Conservation (phyloP, 2,329 filamentous ascomycete genomes). For the Colletotrichum melonis region DNA sequence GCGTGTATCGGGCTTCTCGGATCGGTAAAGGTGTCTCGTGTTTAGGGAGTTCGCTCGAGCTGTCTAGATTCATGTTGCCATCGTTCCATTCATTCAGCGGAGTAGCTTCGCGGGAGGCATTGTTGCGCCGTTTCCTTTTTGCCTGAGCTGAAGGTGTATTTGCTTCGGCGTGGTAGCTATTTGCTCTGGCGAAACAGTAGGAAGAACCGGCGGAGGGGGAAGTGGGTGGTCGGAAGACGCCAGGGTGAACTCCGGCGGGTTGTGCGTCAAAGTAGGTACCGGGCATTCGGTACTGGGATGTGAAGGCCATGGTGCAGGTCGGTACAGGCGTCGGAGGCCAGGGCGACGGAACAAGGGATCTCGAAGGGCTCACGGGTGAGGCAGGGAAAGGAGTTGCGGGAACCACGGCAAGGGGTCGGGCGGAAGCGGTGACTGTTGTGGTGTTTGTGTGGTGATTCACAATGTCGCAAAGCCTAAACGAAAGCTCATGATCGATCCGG, state of each 20-base stretch:
- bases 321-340: not conserved
- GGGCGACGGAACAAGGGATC: not conserved
- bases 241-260: slow-evolving; percentile 52
- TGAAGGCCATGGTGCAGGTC: slow-evolving; percentile 43
- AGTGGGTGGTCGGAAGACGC: slow-evolving; percentile 59
- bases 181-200: slow-evolving; percentile 50
- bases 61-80: slow-evolving; percentile 43
- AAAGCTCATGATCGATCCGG: slow-evolving; percentile 22
- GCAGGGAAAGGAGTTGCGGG: not conserved
- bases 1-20: slow-evolving; percentile 53
- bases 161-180: slow-evolving; percentile 50
- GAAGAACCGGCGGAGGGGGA: slow-evolving; percentile 43
- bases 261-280: slow-evolving; percentile 48
- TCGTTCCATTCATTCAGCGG: slow-evolving; percentile 47
- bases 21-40: slow-evolving; percentile 16
- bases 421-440: not conserved
- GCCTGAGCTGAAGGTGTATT: slow-evolving; percentile 45
- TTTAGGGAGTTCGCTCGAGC: slow-evolving; percentile 38
- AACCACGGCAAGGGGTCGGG: not conserved
- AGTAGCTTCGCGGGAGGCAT: slow-evolving; percentile 44
- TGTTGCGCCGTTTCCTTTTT: slow-evolving; percentile 59
- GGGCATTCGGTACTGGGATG: slow-evolving; percentile 47
- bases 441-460: slow-evolving; percentile 21
- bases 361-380: not conserved
- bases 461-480: slow-evolving; percentile 25